Percentiles rank a stretch among this genome's conserved stretches.
phyloP scores from a whole-genome alignment of 2,329 filamentous ascomycete species.

The Periglandula ipomoeae region DNA sequence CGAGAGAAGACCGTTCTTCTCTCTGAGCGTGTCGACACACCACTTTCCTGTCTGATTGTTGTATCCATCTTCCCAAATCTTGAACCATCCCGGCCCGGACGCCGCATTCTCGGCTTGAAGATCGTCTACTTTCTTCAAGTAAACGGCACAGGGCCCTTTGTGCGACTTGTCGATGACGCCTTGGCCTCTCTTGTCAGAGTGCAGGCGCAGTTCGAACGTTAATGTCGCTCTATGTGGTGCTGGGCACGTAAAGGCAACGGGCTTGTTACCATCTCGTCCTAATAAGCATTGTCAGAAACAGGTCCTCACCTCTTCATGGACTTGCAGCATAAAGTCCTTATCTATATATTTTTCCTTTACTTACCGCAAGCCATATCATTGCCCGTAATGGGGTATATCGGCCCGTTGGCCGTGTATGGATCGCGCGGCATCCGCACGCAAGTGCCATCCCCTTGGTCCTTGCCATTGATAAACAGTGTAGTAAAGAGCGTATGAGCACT shows the following conservation, averaged over 20 bases:
- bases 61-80: slow-evolving; percentile 64
- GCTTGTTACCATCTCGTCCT: slow-evolving; percentile 34
- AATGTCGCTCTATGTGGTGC: slow-evolving; percentile 44
- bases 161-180: slow-evolving; percentile 52
- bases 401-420: slow-evolving; percentile 41
- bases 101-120: slow-evolving; percentile 39
- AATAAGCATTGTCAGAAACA: not conserved
- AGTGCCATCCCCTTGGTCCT: slow-evolving; percentile 59
- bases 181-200: slow-evolving; percentile 43
- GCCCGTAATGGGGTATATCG: slow-evolving; percentile 47
- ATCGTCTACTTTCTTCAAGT: slow-evolving; percentile 59
- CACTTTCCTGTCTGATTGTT: slow-evolving; percentile 45
- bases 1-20: slow-evolving; percentile 53
- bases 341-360: slow-evolving; percentile 12
- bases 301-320: not conserved
- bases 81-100: slow-evolving; percentile 65
- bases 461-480: slow-evolving; percentile 51
- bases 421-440: slow-evolving; percentile 59
- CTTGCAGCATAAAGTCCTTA: not conserved
- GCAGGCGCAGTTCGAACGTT: slow-evolving; percentile 58
- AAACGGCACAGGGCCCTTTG: slow-evolving; percentile 63
- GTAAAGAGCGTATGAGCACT: slow-evolving; percentile 55
- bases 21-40: slow-evolving; percentile 63
- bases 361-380: slow-evolving; percentile 63
- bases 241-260: slow-evolving; percentile 40